phyloP scores from a whole-genome alignment of 73 alveolate species.

The Vitrella brassicaformis region DNA sequence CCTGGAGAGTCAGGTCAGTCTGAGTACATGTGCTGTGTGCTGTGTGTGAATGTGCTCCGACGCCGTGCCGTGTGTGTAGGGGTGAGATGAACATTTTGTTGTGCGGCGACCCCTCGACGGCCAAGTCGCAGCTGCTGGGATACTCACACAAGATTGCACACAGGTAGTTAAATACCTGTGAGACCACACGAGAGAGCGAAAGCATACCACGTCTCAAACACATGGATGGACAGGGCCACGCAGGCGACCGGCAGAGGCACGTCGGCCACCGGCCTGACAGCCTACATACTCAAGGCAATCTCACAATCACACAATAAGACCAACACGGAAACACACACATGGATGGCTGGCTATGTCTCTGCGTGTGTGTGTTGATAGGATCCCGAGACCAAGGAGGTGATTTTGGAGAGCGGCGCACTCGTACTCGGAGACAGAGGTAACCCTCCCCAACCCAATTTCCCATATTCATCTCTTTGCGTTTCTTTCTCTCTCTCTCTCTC shows the following conservation, averaged over 20 bases:
- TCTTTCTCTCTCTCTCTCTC: no score
- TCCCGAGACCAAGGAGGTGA: slow-evolving; percentile 92
- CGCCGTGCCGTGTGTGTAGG: neutral
- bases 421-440: slow-evolving; percentile 96
- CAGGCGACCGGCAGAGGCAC: slow-evolving; percentile 75
- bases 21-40: neutral
- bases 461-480: no score
- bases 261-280: slow-evolving; percentile 98
- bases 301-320: no score
- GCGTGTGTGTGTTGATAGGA: no score
- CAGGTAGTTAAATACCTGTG: slow-evolving; percentile 96
- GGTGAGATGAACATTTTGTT: slow-evolving; percentile 68
- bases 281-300: no score
- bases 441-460: no score
- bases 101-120: slow-evolving; percentile 99
- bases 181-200: no score
- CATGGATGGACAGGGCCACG: no score
- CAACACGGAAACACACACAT: no score
- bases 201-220: no score
- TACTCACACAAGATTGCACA: slow-evolving; percentile 72
- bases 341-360: no score
- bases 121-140: slow-evolving; percentile 90
- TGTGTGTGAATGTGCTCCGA: neutral
- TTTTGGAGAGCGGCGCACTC: slow-evolving; percentile 95
- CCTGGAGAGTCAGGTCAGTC: no score